Evolutionary conservation across 1,139 yeast species (phyloP).

Genomic region (Lodderomyces margitis): DNA sequence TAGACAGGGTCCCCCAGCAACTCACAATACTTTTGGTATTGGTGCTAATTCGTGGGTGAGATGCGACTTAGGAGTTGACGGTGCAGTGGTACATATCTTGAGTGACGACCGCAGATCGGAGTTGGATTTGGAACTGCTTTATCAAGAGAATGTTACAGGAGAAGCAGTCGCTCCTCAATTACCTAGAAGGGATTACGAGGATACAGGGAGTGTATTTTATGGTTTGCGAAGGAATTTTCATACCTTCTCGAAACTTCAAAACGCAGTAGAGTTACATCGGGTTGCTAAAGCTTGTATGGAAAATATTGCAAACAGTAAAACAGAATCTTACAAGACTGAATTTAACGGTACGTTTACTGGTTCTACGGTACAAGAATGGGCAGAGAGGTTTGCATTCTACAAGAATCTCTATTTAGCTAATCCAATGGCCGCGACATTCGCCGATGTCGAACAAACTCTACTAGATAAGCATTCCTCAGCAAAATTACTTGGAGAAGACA

Average conservation of each 20-base stretch:
- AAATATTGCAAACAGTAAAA: conserved; percentile 1
- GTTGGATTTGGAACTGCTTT: conserved; percentile 68
- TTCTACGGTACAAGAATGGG: conserved; percentile 28
- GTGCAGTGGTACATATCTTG: conserved; percentile 67
- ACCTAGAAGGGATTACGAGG: conserved; percentile 4
- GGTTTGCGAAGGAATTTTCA: conserved; percentile 42
- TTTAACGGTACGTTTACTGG: conserved; percentile 20
- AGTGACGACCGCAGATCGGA: conserved; percentile 66
- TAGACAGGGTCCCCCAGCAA: conserved; percentile 51
- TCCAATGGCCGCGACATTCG: conserved; percentile 29
- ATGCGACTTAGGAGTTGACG: conserved; percentile 64
- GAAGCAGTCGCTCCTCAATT: conserved; percentile 21
- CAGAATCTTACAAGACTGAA: conserved; percentile 8
- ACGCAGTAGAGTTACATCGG: conserved; percentile 4
- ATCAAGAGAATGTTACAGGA: conserved; percentile 44
- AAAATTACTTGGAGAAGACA: conserved; percentile 13
- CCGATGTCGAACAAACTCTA: conserved; percentile 23
- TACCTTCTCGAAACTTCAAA: conserved; percentile 21
- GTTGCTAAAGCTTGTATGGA: conserved; percentile 9
- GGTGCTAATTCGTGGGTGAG: conserved; percentile 76
- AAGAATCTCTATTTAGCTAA: conserved; percentile 35
- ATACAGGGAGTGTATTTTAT: conserved; percentile 46
- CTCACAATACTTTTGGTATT: conserved; percentile 57
- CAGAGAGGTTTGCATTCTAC: conserved; percentile 35
- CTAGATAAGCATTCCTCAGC: conserved; percentile 30